Evolutionary conservation across 192 early-diverging fungal species (phyloP), one percentile per base, ranked within the genome.

Genomic region (Coemansia sp.): DNA sequence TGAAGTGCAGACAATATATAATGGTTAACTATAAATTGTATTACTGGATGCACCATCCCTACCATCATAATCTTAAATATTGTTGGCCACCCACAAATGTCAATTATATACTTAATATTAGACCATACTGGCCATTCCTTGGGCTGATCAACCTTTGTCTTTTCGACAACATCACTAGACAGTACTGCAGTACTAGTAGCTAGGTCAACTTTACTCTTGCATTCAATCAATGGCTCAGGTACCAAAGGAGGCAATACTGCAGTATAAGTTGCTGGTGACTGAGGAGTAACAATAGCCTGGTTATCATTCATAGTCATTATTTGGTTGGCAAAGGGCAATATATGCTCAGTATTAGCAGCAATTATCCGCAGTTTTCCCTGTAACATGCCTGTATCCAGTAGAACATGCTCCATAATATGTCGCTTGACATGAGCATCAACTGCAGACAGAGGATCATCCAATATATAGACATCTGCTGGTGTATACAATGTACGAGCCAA

Each of bases 401-500:
- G 64, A 13, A 73, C 55, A 39, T 62, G n/a, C 24, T 73, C 65
- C 26, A 73, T 45, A 2, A 73, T 18, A 7, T 73, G 60, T 18
- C 61, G 23, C 16, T 57, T 65, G 8, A 73, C 71, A 3, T 62
- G 43, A 4, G 57, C 56, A 58, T 73, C 71, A 23, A 73, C 71
- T 4, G 65, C 65, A 7, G 65, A 62, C 4, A 73, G 57, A 2
- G 66, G 19, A 12, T 73, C 65, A 23, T 73, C 71, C 4, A 73
- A 20, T 18, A 73, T 18, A 49, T 59, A 63, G 10, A 89, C 76
- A 45, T 85, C 84, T 12, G 85, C 84, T 3, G 84, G 66, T 0
- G 71, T 41, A 62, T 88, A 88, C 1, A 86, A 65, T 0, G 88
- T 86, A 47, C 91, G 79, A 59, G 89, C 89, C 11, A 89, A 53